Conservation (phyloP, 2,329 filamentous ascomycete genomes). For the Chaetomium olivaceum region DNA sequence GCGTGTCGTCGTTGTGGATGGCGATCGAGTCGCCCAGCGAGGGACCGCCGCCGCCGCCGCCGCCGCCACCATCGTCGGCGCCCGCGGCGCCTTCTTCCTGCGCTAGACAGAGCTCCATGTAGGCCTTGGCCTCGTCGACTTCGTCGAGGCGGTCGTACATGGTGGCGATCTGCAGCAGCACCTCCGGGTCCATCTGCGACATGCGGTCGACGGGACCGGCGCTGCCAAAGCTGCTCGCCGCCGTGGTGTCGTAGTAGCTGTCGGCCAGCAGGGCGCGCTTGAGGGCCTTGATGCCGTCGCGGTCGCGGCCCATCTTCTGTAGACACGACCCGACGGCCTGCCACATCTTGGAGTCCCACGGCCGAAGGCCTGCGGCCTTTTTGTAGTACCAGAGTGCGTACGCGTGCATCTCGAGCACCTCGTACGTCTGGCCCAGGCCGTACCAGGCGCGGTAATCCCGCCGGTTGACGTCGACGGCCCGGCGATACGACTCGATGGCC, state of each 20-base stretch:
- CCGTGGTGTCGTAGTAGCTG: slow-evolving; percentile 71
- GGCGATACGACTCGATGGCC: slow-evolving; percentile 93
- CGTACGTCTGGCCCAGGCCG: slow-evolving; percentile 92
- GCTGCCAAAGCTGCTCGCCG: slow-evolving; percentile 57
- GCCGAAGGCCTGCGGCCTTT: slow-evolving; percentile 86
- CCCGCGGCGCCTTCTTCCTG: slow-evolving; percentile 75
- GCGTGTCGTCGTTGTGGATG: slow-evolving; percentile 60
- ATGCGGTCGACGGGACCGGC: slow-evolving; percentile 51
- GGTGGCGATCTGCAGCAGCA: slow-evolving; percentile 82
- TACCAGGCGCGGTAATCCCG: slow-evolving; percentile 99
- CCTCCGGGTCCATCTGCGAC: slow-evolving; percentile 79
- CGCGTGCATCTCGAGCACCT: slow-evolving; percentile 96
- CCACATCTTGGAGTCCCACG: slow-evolving; percentile 99
- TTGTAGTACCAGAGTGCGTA: slow-evolving; percentile 99
- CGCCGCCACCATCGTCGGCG: slow-evolving; percentile 38
- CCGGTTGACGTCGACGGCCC: slow-evolving; percentile 92
- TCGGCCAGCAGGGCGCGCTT: slow-evolving; percentile 90
- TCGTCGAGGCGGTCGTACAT: slow-evolving; percentile 84
- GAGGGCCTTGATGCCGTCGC: slow-evolving; percentile 92
- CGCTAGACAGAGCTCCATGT: slow-evolving; percentile 93
- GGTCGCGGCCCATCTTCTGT: slow-evolving; percentile 80
- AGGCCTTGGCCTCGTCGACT: slow-evolving; percentile 77
- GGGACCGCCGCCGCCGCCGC: slow-evolving; percentile 40
- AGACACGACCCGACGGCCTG: slow-evolving; percentile 91
- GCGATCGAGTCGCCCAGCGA: slow-evolving; percentile 52